phyloP scores from a whole-genome alignment of 257 asterid species.

The Dorcoceras hygrometricum region DNA sequence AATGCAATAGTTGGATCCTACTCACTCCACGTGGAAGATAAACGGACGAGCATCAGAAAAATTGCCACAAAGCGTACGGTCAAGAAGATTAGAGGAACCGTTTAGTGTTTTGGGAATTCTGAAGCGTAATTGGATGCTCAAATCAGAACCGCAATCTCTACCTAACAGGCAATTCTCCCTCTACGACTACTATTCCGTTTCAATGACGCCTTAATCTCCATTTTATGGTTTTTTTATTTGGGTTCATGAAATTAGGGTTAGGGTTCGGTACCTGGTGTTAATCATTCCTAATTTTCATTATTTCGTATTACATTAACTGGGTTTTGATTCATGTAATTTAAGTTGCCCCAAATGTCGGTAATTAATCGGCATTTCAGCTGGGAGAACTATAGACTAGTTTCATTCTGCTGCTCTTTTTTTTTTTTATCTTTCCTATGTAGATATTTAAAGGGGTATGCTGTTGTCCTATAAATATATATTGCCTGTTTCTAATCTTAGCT shows the following conservation, averaged over 20 bases:
- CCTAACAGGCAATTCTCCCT: constrained; percentile 11
- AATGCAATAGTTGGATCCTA: neutral
- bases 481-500: neutral
- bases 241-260: constrained; percentile 24
- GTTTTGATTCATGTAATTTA: neutral
- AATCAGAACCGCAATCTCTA: neutral
- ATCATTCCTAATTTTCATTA: neutral
- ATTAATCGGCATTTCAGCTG: neutral
- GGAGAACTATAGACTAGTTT: neutral
- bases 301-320: neutral
- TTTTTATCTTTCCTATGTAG: no score
- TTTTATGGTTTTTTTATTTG: neutral
- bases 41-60: no score
- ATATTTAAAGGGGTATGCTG: neutral
- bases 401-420: neutral
- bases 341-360: neutral
- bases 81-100: neutral
- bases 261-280: constrained; percentile 9
- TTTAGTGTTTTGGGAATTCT: constrained; percentile 8
- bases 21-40: neutral
- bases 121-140: neutral
- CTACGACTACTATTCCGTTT: constrained; percentile 8
- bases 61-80: no score
- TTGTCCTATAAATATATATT: neutral
- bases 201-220: neutral